Percentiles rank a stretch among this genome's conserved stretches.
Conservation (phyloP, 305 asterid genomes). For the Fraxinus angustifolia region DNA sequence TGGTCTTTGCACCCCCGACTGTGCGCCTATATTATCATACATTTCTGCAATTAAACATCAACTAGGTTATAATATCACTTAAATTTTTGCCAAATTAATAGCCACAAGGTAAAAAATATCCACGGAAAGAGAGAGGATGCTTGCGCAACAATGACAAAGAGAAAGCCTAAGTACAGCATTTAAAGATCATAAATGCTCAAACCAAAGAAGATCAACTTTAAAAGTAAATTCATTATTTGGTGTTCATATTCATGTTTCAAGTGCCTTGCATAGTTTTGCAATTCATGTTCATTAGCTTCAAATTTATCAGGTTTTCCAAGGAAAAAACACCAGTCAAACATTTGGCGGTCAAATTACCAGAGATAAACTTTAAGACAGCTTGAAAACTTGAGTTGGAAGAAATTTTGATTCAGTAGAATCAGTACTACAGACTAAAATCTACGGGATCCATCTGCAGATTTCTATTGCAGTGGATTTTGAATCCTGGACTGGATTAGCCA, state of each 20-base stretch:
- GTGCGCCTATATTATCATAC: conserved; percentile 10
- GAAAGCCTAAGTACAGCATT: background rate
- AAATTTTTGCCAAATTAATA: background rate
- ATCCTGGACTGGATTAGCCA: background rate
- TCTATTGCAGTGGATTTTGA: background rate
- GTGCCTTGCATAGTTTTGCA: background rate
- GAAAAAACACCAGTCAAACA: background rate
- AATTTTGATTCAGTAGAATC: background rate
- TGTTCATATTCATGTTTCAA: background rate
- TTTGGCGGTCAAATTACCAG: background rate
- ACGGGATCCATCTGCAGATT: background rate
- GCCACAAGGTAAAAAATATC: background rate
- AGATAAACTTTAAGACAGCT: background rate
- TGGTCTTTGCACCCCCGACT: background rate
- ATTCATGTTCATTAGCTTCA: background rate
- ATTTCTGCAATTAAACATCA: conserved; percentile 11
- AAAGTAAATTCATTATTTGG: background rate
- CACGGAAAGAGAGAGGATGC: background rate
- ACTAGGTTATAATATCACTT: background rate
- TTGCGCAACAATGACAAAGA: background rate
- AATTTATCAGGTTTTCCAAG: background rate
- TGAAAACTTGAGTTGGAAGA: background rate
- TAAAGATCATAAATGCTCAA: background rate
- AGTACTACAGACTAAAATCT: background rate
- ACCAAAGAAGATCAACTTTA: background rate